These are phyloP conservation scores for Mallotus nudiflorus DNA, from an alignment of 345 rosid genomes.

Conservation along the genomic window DNA sequence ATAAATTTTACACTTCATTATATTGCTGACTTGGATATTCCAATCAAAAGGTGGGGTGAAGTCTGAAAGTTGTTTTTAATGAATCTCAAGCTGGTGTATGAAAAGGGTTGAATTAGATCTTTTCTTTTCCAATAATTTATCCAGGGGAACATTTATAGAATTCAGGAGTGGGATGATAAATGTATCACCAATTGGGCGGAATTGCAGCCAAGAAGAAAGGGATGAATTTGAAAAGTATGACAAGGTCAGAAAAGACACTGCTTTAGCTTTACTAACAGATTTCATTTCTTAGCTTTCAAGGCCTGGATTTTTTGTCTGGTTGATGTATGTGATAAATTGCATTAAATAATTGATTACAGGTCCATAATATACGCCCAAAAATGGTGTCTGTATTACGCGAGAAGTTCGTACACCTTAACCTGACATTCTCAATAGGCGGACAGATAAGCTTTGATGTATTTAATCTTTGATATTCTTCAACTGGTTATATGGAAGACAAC, in stretches of 20 bases:
- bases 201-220: slow-evolving; percentile 99
- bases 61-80: slow-evolving; percentile 9
- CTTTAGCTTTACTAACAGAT: slow-evolving; percentile 5
- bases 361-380: slow-evolving; percentile 76
- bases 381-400: slow-evolving; percentile 84
- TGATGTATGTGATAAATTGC: slow-evolving; percentile 10
- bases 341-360: slow-evolving; percentile 47
- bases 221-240: slow-evolving; percentile 94
- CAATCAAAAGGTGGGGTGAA: slow-evolving; percentile 71
- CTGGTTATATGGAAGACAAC: not conserved
- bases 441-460: slow-evolving; percentile 94
- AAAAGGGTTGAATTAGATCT: not conserved
- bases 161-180: slow-evolving; percentile 97
- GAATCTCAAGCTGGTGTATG: not conserved
- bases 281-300: not conserved
- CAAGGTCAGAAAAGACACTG: slow-evolving; percentile 51
- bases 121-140: slow-evolving; percentile 16
- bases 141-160: slow-evolving; percentile 95
- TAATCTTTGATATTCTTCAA: slow-evolving; percentile 10
- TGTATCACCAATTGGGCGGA: slow-evolving; percentile 95
- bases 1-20: slow-evolving; percentile 82
- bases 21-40: slow-evolving; percentile 97
- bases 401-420: slow-evolving; percentile 85
- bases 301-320: slow-evolving; percentile 15
- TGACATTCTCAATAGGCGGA: slow-evolving; percentile 96